Conservation (phyloP, 2,329 filamentous ascomycete genomes). For the Exophiala viscosa region DNA sequence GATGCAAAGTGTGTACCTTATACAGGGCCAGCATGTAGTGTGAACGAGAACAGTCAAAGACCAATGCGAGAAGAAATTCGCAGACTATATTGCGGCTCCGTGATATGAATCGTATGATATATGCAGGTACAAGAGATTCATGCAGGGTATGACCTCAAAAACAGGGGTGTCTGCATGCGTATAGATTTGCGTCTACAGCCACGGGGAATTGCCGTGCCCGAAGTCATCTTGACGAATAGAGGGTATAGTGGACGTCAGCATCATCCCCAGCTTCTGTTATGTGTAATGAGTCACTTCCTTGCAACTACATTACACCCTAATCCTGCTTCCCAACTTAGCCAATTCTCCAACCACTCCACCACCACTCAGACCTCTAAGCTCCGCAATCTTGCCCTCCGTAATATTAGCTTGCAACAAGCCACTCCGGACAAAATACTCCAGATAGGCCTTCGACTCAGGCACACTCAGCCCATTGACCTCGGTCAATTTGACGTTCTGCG, state of each 20-base stretch:
- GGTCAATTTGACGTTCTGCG: constrained; percentile 37
- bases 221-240: too few species aligned
- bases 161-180: background rate
- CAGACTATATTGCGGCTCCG: too few species aligned
- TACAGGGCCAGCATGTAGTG: too few species aligned
- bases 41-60: too few species aligned
- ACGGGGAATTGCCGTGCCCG: too few species aligned
- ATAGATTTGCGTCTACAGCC: background rate
- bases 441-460: constrained; percentile 69
- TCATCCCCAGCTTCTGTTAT: too few species aligned
- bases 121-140: background rate
- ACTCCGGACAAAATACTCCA: constrained; percentile 92
- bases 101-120: background rate
- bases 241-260: too few species aligned
- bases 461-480: constrained; percentile 67
- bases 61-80: too few species aligned
- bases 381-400: constrained; percentile 66
- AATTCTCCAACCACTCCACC: constrained; percentile 82
- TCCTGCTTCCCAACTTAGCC: constrained; percentile 61
- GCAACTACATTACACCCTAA: constrained; percentile 34
- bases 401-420: constrained; percentile 70
- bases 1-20: too few species aligned
- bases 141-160: background rate
- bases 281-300: too few species aligned
- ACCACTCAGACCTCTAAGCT: constrained; percentile 81